Evolutionary conservation across 2,329 filamentous ascomycete species (phyloP), one percentile per base, ranked within the genome.

Genomic region (Basipetospora chlamydospora): DNA sequence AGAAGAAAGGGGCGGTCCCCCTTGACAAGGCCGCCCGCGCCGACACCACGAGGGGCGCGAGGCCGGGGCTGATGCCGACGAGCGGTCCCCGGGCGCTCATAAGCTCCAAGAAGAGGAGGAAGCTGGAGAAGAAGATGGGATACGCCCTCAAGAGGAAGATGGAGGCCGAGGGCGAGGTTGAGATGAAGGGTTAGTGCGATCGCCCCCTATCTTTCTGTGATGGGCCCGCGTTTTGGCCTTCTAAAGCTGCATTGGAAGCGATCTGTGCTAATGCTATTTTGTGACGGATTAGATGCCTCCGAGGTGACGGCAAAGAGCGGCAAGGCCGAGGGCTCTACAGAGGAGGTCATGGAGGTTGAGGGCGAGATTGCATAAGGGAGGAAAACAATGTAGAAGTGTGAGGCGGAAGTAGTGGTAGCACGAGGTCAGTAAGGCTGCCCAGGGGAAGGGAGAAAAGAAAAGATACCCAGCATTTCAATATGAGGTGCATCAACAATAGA

Each of bases 81-180:
- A 73, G 67, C 53, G 70, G 70, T 0, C 69, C 70, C 0, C 58
- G 64, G 23, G 56, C 55, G 2, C 55, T 61, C 15, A 33, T 73
- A 23, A 72, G 70, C 54, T 54, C 54, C 33, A 75, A 75, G 64
- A 67, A 65, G 61, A 55, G 57, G 49, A 58, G 63, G 43, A 74
- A 73, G 63, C 39, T 73, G 26, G 64, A 73, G 50, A 63, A 65
- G 58, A 61, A 64, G 54, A 48, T 70, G 51, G 60, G 57, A 2
- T 58, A 72, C 44, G 69, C 66, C 13, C 39, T 71, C 38, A 62
- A 64, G 58, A 57, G 70, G 41, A 69, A 64, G 53, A 61, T 61
- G 49, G 66, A 61, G 42, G 60, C 52, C 2, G 63, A 62, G 28
- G 67, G 64, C 10, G 66, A 65, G 43, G 60, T 61, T 3, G 62